Evolutionary conservation across 2,329 filamentous ascomycete species (phyloP).

Genomic region (Botrytis squamosa): DNA sequence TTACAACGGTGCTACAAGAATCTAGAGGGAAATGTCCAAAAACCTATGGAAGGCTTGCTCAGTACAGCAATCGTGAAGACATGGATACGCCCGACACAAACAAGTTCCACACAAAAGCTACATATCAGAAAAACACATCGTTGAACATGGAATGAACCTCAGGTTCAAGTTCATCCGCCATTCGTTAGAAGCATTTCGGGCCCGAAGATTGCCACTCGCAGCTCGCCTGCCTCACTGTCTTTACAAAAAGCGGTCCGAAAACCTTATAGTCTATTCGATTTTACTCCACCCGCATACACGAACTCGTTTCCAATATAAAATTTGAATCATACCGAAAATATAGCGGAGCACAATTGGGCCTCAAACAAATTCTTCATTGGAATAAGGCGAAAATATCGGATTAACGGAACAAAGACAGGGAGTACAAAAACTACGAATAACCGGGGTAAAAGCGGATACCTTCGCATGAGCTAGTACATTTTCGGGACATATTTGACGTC

Average conservation of each 20-base stretch:
- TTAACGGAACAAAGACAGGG: neutral
- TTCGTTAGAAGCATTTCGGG: neutral
- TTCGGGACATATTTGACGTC: neutral
- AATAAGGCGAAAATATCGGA: neutral
- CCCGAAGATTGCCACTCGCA: neutral
- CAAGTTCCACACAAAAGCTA: neutral
- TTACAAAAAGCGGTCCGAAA: neutral
- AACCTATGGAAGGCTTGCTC: neutral
- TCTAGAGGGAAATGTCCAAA: neutral
- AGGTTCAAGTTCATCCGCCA: neutral
- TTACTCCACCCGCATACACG: neutral
- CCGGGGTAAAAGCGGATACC: neutral
- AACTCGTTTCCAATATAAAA: neutral
- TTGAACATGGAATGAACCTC: neutral
- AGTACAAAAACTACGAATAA: neutral
- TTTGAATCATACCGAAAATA: neutral
- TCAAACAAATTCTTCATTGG: neutral
- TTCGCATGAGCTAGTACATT: neutral
- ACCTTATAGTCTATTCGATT: neutral
- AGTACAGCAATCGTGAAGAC: neutral
- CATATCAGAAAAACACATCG: neutral
- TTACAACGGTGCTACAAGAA: neutral
- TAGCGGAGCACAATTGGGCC: neutral
- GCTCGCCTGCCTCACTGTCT: neutral
- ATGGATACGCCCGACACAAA: no score